A percentile compares a stretch with the other conserved stretches of the same genome.
These are phyloP conservation scores for Neurospora hispaniola DNA, from an alignment of 495 filamentous ascomycete genomes.

Conservation along the genomic window DNA sequence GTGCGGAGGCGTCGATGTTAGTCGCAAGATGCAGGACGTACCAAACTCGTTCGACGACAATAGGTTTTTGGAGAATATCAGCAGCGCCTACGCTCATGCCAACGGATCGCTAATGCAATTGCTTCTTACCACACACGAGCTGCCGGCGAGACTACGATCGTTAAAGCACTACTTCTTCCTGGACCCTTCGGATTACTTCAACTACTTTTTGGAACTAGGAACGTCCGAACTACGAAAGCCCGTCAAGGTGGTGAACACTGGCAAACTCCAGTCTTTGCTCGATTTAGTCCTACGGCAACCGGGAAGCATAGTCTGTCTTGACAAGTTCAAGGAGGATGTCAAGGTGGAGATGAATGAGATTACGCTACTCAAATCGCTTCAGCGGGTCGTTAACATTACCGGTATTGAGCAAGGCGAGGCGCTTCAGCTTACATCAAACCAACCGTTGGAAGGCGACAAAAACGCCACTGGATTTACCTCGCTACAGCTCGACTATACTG, in stretches of 20 bases:
- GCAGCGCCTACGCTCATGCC: slow-evolving; percentile 85
- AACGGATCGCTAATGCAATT: slow-evolving; percentile 89
- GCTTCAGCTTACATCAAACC: slow-evolving; percentile 34
- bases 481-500: slow-evolving; percentile 82
- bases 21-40: slow-evolving; percentile 77
- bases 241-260: slow-evolving; percentile 75
- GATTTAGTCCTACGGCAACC: slow-evolving; percentile 92
- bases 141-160: slow-evolving; percentile 75
- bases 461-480: slow-evolving; percentile 82
- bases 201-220: slow-evolving; percentile 88
- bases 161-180: slow-evolving; percentile 99
- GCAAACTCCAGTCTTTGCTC: slow-evolving; percentile 85
- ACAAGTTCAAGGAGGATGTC: slow-evolving; percentile 96
- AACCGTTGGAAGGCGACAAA: slow-evolving; percentile 64
- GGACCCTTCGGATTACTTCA: slow-evolving; percentile 94
- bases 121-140: slow-evolving; percentile 81
- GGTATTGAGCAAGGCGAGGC: slow-evolving; percentile 84
- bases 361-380: slow-evolving; percentile 81
- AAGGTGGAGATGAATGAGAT: slow-evolving; percentile 96
- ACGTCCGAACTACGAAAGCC: slow-evolving; percentile 81
- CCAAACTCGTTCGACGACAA: slow-evolving; percentile 86
- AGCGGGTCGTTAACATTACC: slow-evolving; percentile 90
- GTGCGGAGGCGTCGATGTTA: slow-evolving; percentile 91
- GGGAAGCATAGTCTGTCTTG: slow-evolving; percentile 83
- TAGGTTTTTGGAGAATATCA: slow-evolving; percentile 89